phyloP scores from a whole-genome alignment of 345 rosid genomes.

The Melastoma malabathricum region DNA sequence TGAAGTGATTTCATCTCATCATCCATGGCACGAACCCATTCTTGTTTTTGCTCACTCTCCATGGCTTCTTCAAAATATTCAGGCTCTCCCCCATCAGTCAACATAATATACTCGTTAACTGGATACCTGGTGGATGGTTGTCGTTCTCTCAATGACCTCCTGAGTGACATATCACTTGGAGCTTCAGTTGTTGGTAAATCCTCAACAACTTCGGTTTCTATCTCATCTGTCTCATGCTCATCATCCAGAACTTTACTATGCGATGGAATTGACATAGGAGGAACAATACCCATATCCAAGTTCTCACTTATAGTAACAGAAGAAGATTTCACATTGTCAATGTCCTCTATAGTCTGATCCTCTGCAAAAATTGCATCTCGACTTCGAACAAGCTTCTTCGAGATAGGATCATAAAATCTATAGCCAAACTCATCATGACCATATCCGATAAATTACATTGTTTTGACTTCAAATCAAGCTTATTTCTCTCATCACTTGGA shows the following conservation, averaged over 20 bases:
- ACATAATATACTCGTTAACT: neutral
- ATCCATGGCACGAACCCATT: neutral
- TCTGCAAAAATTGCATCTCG: neutral
- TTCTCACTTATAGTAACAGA: too few species aligned
- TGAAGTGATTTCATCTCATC: neutral
- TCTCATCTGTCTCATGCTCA: too few species aligned
- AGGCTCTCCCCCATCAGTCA: neutral
- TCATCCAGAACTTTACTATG: too few species aligned
- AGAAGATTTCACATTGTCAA: neutral
- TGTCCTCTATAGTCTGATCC: neutral
- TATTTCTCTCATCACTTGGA: too few species aligned
- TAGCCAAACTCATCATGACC: neutral
- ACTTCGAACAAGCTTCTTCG: neutral
- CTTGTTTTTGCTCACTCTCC: neutral
- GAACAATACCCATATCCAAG: too few species aligned
- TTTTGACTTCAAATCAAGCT: neutral
- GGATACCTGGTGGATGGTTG: too few species aligned
- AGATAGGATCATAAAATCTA: neutral
- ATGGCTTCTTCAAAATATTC: neutral
- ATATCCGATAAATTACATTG: neutral
- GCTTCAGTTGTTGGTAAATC: too few species aligned
- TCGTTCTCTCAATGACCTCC: too few species aligned
- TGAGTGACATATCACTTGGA: too few species aligned
- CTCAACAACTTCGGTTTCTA: too few species aligned
- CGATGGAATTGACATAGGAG: neutral